These are phyloP conservation scores for Solanum ossicruentum DNA, from an alignment of 257 asterid species.

Conservation along the genomic window DNA sequence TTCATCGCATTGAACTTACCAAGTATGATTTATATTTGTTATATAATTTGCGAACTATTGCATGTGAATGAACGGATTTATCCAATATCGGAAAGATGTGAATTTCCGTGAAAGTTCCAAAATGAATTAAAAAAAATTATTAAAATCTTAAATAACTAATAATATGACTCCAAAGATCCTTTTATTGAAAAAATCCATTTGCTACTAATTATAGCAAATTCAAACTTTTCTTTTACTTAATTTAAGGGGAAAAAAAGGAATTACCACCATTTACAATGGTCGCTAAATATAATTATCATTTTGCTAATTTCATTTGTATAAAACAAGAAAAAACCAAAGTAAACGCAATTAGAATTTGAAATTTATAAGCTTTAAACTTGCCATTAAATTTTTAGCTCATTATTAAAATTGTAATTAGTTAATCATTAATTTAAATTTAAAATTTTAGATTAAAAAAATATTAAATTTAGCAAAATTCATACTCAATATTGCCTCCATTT, in stretches of 20 bases:
- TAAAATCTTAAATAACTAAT: not conserved
- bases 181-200: not conserved
- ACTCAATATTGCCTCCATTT: too few species aligned
- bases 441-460: not conserved
- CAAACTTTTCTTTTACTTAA: not conserved
- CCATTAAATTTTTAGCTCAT: not conserved
- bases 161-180: not conserved
- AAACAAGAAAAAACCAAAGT: not conserved
- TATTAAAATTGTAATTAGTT: not conserved
- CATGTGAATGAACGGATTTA: not conserved
- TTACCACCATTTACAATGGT: not conserved
- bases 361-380: not conserved
- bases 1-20: rapidly evolving
- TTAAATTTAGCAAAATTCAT: not conserved
- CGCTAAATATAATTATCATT: not conserved
- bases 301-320: not conserved
- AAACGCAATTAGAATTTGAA: not conserved
- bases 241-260: not conserved
- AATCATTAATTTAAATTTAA: not conserved
- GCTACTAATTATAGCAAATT: not conserved
- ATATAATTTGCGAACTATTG: too few species aligned
- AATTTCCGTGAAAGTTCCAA: too few species aligned
- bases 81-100: rapidly evolving
- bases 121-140: too few species aligned
- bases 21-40: not conserved